Percentiles rank a stretch among this genome's conserved stretches.
These are phyloP conservation scores for Ulota crispa DNA, from an alignment of 225 moss, liverwort and hornwort genomes.

Conservation along the genomic window DNA sequence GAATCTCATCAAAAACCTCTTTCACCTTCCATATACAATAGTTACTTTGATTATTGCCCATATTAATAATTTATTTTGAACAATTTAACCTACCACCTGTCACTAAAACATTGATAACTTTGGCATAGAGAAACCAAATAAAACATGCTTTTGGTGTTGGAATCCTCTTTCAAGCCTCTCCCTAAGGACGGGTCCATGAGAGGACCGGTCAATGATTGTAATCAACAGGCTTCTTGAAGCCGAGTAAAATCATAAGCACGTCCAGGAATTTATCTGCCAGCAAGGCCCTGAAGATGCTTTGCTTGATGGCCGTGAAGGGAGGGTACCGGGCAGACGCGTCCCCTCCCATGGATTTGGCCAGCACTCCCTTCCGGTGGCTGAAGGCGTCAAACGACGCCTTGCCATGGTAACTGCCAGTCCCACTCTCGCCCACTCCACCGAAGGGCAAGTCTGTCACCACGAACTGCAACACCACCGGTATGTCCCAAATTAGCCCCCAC, in stretches of 20 bases:
- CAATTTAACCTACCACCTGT: too few relatives aligned
- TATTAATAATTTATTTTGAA: too few relatives aligned
- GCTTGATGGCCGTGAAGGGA: conserved; percentile 60
- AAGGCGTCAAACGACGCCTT: conserved; percentile 67
- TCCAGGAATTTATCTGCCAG: conserved; percentile 42
- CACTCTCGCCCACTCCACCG: conserved; percentile 94
- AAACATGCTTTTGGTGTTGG: neutral
- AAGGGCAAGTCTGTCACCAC: conserved; percentile 54
- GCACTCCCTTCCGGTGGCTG: conserved; percentile 64
- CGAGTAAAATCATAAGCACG: conserved; percentile 31
- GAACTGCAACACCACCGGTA: conserved; percentile 37
- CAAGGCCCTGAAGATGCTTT: conserved; percentile 45
- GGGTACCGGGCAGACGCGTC: conserved; percentile 67
- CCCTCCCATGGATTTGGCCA: conserved; percentile 34
- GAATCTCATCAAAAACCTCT: too few relatives aligned
- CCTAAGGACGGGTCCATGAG: too few relatives aligned
- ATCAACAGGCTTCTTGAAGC: conserved; percentile 33
- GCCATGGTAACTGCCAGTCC: conserved; percentile 74
- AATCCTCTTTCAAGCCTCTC: neutral
- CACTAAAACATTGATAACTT: neutral
- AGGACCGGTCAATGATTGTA: neutral
- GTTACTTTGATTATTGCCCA: too few relatives aligned
- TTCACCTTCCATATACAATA: too few relatives aligned
- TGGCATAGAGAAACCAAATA: neutral
- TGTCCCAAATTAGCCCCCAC: neutral